A percentile compares a stretch with the other conserved stretches of the same genome.
Evolutionary conservation across 75 land plant genomes (phyloP).

Genomic region (Sequoia sempervirens): DNA sequence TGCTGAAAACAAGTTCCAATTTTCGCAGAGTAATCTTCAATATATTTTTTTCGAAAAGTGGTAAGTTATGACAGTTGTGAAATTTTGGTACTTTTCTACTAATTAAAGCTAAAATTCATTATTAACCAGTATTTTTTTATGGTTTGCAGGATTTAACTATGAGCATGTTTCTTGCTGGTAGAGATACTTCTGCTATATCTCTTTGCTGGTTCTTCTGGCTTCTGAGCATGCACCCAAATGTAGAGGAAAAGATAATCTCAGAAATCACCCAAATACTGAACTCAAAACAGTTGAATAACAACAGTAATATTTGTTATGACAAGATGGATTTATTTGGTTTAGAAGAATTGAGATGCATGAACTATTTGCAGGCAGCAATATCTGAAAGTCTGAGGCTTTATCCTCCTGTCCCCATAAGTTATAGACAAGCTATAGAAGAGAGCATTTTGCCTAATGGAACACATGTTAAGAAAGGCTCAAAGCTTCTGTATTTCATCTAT

Average conservation of each 20-base stretch:
- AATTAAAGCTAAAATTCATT: no score
- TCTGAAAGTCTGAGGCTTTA: constrained; percentile 55
- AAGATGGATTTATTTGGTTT: not conserved
- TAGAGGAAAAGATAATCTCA: constrained; percentile 18
- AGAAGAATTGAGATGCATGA: constrained; percentile 21
- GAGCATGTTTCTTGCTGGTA: constrained; percentile 18
- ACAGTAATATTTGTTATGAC: no score
- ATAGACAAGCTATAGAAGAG: constrained; percentile 38
- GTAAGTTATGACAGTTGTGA: no score
- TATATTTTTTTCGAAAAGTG: no score
- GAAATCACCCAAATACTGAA: constrained; percentile 4
- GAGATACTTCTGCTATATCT: constrained; percentile 18
- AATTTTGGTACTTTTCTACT: no score
- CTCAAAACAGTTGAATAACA: not conserved
- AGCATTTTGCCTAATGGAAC: constrained; percentile 53
- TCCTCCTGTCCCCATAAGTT: constrained; percentile 49
- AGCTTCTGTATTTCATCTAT: constrained; percentile 44
- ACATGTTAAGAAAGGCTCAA: not conserved
- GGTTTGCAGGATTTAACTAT: not conserved
- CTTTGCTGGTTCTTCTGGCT: constrained; percentile 37
- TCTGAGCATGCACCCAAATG: constrained; percentile 15
- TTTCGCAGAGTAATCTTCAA: no score
- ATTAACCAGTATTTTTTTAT: not conserved
- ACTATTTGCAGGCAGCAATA: constrained; percentile 63
- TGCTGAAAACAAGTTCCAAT: no score